phyloP scores from a whole-genome alignment of 208 protist genomes.

The Wallacemonas collosoma region DNA sequence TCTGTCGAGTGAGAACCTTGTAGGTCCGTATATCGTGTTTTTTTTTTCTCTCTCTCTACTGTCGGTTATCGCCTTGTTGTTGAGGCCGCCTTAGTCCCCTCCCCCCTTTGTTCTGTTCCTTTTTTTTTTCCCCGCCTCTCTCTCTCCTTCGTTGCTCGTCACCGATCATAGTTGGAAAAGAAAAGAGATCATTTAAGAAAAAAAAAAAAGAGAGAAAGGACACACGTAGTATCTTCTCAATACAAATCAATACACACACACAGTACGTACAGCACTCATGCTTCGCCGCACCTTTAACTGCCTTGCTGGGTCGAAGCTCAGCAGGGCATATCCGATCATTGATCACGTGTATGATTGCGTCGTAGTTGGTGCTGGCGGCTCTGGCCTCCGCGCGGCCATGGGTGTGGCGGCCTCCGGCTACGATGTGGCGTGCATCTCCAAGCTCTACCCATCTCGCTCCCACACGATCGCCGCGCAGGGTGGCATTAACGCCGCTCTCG shows the following conservation, averaged over 20 bases:
- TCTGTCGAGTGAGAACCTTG: not conserved
- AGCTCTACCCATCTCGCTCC: constrained; percentile 99
- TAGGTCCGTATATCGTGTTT: constrained; percentile 11
- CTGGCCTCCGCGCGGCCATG: constrained; percentile 97
- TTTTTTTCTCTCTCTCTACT: constrained; percentile 18
- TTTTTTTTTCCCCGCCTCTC: constrained; percentile 6
- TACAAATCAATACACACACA: constrained; percentile 17
- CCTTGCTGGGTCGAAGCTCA: constrained; percentile 43
- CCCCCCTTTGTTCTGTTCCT: constrained; percentile 1
- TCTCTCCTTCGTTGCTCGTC: not conserved
- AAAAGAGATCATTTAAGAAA: not conserved
- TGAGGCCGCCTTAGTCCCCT: not conserved
- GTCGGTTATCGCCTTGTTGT: not conserved
- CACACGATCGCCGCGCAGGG: constrained; percentile 99
- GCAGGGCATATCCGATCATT: constrained; percentile 94
- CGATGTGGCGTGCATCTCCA: constrained; percentile 98
- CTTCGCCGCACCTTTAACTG: constrained; percentile 63
- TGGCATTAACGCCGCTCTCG: constrained; percentile 99
- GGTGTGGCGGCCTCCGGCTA: constrained; percentile 97
- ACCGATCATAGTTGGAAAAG: no score
- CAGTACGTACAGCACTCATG: constrained; percentile 31
- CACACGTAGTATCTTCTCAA: not conserved
- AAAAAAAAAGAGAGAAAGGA: constrained; percentile 14
- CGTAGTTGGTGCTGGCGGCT: constrained; percentile 99
- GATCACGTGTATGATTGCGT: constrained; percentile 99